Conservation (phyloP, 192 early-diverging fungal genomes). For the Rhizoclosmatium sp. region DNA sequence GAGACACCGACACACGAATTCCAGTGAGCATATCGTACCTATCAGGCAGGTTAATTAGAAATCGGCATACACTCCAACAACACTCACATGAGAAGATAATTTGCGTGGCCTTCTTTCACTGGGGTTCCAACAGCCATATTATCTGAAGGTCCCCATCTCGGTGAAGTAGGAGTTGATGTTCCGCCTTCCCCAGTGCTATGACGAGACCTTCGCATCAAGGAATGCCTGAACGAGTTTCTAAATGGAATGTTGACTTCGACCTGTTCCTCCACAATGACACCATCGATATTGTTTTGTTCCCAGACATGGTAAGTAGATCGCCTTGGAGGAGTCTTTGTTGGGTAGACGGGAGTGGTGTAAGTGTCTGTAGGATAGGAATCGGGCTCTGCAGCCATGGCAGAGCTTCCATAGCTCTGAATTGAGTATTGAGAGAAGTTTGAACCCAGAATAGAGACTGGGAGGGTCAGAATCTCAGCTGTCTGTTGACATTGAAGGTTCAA, state of each 20-base stretch:
- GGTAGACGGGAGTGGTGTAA: neutral
- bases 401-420: neutral
- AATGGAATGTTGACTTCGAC: conserved; percentile 30
- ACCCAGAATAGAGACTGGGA: neutral
- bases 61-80: neutral
- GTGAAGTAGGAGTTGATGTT: too few relatives aligned
- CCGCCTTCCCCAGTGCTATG: neutral
- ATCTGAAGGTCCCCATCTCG: too few relatives aligned
- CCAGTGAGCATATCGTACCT: conserved; percentile 96
- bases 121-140: conserved; percentile 72
- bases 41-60: neutral
- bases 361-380: neutral
- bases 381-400: neutral
- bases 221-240: too few relatives aligned
- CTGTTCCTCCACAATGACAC: conserved; percentile 14
- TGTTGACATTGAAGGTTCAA: neutral
- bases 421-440: neutral
- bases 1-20: conserved; percentile 90
- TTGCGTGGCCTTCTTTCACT: conserved; percentile 91
- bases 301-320: conserved; percentile 19
- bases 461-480: neutral
- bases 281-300: conserved; percentile 22
- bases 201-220: neutral
- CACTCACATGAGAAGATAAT: conserved; percentile 87
- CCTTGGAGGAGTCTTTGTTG: conserved; percentile 4